These are phyloP conservation scores for Fusarium proliferatum DNA, from an alignment of 2,329 filamentous ascomycete genomes.

Conservation along the genomic window DNA sequence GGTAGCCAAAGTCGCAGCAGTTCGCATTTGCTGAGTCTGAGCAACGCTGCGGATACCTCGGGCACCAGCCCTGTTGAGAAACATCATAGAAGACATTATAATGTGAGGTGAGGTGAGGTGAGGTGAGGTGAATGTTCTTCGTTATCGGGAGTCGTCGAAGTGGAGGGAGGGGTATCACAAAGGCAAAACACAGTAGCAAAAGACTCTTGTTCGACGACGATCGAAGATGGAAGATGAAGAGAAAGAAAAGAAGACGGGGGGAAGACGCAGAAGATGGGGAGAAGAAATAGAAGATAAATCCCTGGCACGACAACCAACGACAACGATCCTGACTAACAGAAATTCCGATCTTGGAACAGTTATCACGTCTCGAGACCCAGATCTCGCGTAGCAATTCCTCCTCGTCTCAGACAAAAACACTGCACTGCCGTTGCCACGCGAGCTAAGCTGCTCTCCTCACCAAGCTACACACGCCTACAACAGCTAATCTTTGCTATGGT, in stretches of 20 bases:
- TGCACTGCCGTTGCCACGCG: conserved; percentile 19
- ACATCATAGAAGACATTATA: conserved; percentile 50
- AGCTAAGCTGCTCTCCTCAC: conserved; percentile 19
- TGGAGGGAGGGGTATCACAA: conserved; percentile 38
- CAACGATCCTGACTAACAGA: conserved; percentile 33
- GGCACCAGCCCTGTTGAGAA: conserved; percentile 50
- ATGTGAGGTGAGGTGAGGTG: neutral
- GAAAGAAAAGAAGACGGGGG: neutral
- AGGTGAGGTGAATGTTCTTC: conserved; percentile 7
- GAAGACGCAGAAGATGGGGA: conserved; percentile 4
- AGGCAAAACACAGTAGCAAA: conserved; percentile 14
- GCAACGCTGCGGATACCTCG: conserved; percentile 47
- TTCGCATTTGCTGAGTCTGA: conserved; percentile 47
- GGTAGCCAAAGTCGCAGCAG: conserved; percentile 73
- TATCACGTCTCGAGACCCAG: conserved; percentile 23
- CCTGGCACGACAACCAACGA: conserved; percentile 5
- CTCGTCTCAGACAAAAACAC: neutral
- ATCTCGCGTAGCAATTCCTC: conserved; percentile 21
- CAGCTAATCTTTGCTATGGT: conserved; percentile 20
- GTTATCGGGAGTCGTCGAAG: conserved; percentile 28
- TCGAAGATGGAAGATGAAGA: conserved; percentile 29
- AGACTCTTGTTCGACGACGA: conserved; percentile 25
- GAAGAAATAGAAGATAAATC: conserved; percentile 12
- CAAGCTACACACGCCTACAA: neutral
- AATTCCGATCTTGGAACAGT: conserved; percentile 18